Evolutionary conservation across 768 basidiomycete species (phyloP).

Genomic region (Hygrocybe coccinea): DNA sequence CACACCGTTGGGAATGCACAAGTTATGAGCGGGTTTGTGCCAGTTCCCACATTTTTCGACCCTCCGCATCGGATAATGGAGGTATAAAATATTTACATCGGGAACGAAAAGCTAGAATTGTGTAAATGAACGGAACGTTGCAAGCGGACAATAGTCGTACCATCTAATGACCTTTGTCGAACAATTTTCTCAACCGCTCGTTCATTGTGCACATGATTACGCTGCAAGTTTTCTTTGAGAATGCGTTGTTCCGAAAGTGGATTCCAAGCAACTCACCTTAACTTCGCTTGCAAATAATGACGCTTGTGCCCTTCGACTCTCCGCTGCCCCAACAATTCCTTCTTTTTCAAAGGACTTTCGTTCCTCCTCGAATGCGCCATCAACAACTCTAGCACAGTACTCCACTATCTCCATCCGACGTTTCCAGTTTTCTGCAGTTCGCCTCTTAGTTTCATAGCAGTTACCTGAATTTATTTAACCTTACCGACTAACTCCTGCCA

Average conservation of each 20-base stretch:
- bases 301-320: constrained; percentile 45
- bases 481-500: constrained; percentile 77
- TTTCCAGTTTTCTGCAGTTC: constrained; percentile 55
- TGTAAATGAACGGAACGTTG: not conserved
- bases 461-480: constrained; percentile 17
- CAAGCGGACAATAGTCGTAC: constrained; percentile 33
- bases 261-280: constrained; percentile 45
- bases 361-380: constrained; percentile 57
- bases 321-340: constrained; percentile 35
- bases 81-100: constrained; percentile 78
- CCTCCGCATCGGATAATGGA: constrained; percentile 54
- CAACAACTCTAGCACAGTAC: constrained; percentile 70
- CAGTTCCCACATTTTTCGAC: constrained; percentile 51
- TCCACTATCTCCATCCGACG: constrained; percentile 67
- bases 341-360: constrained; percentile 40
- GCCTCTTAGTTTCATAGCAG: constrained; percentile 6
- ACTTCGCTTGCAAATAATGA: constrained; percentile 62
- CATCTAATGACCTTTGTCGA: constrained; percentile 63
- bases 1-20: constrained; percentile 70
- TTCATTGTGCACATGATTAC: constrained; percentile 73
- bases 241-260: constrained; percentile 10
- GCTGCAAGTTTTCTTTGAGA: constrained; percentile 35
- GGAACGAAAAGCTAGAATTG: constrained; percentile 60
- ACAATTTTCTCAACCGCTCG: constrained; percentile 68
- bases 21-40: constrained; percentile 36